These are phyloP conservation scores for Paraphoma chrysanthemicola DNA, from an alignment of 2,329 filamentous ascomycete genomes.

Conservation along the genomic window DNA sequence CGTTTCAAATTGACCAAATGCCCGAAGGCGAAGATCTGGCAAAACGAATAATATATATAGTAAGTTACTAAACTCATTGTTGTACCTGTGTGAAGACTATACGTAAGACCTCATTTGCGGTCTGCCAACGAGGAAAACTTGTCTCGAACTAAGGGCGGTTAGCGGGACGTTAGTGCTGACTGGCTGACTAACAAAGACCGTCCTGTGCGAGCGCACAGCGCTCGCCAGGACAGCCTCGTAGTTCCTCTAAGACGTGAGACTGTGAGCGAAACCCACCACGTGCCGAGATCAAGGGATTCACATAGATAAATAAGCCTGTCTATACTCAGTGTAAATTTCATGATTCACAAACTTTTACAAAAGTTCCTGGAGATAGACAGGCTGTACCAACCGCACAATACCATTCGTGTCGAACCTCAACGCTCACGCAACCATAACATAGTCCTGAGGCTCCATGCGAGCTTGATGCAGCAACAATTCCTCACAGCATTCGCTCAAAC, in stretches of 20 bases:
- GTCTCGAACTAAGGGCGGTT: background rate
- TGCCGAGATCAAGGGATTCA: background rate
- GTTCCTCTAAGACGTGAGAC: background rate
- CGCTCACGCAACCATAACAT: too few relatives aligned
- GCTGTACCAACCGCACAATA: too few relatives aligned
- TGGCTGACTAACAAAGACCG: background rate
- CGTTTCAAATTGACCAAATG: conserved; percentile 36
- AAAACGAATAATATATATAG: background rate
- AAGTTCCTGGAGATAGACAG: too few relatives aligned
- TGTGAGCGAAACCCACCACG: background rate
- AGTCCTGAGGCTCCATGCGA: too few relatives aligned
- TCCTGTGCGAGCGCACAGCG: background rate
- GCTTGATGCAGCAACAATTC: too few relatives aligned
- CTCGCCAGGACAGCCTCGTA: background rate
- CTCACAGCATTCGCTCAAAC: too few relatives aligned
- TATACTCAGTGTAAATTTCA: background rate
- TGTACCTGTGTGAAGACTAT: too few relatives aligned
- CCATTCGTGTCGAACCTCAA: too few relatives aligned
- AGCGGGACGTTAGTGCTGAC: background rate
- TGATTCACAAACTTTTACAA: too few relatives aligned
- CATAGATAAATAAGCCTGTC: background rate
- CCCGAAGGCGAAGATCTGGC: conserved; percentile 15
- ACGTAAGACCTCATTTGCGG: too few relatives aligned
- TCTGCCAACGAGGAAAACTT: too few relatives aligned
- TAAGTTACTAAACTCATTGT: too few relatives aligned